These are phyloP conservation scores for Exophiala oligosperma DNA, from an alignment of 2,329 filamentous ascomycete species.

Conservation along the genomic window DNA sequence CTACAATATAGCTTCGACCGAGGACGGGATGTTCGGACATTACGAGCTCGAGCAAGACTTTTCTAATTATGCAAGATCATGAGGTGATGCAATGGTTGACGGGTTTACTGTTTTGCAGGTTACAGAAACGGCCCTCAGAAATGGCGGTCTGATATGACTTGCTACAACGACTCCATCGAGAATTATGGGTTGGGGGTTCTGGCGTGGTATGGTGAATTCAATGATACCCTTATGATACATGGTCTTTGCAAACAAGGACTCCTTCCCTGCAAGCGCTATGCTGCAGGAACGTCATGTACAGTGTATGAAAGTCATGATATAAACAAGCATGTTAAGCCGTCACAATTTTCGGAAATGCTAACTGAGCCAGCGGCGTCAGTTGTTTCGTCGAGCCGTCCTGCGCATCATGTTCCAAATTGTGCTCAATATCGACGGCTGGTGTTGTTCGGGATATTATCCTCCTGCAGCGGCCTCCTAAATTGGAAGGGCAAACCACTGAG, in stretches of 20 bases:
- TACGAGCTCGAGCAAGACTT: background rate
- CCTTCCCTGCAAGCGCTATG: constrained; percentile 3
- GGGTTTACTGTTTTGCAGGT: constrained; percentile 13
- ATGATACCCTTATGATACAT: constrained; percentile 22
- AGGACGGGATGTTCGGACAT: background rate
- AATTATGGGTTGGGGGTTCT: background rate
- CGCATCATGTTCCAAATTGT: background rate
- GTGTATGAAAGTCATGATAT: constrained; percentile 12
- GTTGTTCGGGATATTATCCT: background rate
- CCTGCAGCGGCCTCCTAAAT: too few species aligned
- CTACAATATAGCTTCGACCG: too few species aligned
- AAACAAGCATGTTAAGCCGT: constrained; percentile 14
- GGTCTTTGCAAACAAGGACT: constrained; percentile 28
- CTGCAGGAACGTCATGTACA: constrained; percentile 18
- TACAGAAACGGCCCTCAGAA: constrained; percentile 20
- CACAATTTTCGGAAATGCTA: constrained; percentile 6
- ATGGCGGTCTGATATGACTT: constrained; percentile 9
- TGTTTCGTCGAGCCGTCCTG: background rate
- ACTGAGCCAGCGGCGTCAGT: constrained; percentile 10
- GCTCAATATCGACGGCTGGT: background rate
- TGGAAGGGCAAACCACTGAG: too few species aligned
- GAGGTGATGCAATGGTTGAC: constrained; percentile 15
- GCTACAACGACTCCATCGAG: background rate
- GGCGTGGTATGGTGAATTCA: constrained; percentile 12
- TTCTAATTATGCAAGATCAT: background rate